Conservation (phyloP, 176 grass and related monocot species). For the Eleusine coracana region DNA sequence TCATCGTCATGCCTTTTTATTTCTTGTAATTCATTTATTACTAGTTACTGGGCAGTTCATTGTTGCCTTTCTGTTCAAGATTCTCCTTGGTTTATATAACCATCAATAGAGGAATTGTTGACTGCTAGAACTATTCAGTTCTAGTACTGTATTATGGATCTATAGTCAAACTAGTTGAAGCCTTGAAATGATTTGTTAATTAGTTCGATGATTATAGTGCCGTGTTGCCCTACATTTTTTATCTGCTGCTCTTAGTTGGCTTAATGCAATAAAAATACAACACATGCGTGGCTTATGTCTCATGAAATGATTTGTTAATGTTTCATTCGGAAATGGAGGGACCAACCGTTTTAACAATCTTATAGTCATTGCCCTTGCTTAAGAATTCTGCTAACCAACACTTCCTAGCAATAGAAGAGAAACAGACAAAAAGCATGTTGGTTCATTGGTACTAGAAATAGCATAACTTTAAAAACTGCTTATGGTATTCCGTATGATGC, state of each 20-base stretch:
- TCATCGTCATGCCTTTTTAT: neutral
- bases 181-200: neutral
- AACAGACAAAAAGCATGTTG: conserved; percentile 48
- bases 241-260: conserved; percentile 15
- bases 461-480: conserved; percentile 36
- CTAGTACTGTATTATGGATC: neutral
- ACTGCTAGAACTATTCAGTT: neutral
- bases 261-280: conserved; percentile 21
- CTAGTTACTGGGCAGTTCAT: neutral
- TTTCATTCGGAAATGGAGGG: conserved; percentile 35
- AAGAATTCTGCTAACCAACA: conserved; percentile 23
- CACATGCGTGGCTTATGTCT: neutral
- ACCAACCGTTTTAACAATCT: conserved; percentile 20
- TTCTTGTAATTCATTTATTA: neutral
- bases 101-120: conserved; percentile 15
- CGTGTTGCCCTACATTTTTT: neutral
- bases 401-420: conserved; percentile 37
- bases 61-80: conserved; percentile 26
- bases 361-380: conserved; percentile 36
- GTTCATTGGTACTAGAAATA: conserved; percentile 28
- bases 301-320: conserved; percentile 41
- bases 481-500: conserved; percentile 32
- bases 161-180: conserved; percentile 7
- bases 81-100: neutral
- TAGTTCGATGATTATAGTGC: neutral